Percentiles rank a stretch among this genome's conserved stretches.
Evolutionary conservation across 2,329 filamentous ascomycete genomes (phyloP).

Genomic region (Alternaria sp.): DNA sequence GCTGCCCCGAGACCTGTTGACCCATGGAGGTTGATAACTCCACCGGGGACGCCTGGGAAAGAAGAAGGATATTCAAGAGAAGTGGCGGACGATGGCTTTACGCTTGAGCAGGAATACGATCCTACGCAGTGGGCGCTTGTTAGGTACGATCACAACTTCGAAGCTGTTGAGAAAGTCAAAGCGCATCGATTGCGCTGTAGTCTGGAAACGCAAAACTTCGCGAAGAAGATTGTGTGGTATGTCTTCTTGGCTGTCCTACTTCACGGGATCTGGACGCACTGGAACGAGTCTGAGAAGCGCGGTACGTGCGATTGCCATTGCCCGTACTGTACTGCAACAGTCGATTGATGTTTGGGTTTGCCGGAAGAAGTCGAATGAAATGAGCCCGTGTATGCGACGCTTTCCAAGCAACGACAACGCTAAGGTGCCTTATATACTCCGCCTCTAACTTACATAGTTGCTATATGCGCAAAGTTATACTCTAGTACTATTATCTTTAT

Average conservation of each 20-base stretch:
- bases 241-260: not conserved
- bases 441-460: too few species aligned
- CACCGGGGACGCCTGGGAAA: not conserved
- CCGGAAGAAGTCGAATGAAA: not conserved
- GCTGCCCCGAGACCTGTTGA: not conserved
- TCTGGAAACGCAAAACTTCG: not conserved
- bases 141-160: not conserved
- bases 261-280: not conserved
- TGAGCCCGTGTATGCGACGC: not conserved
- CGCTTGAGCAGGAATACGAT: not conserved
- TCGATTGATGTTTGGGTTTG: not conserved
- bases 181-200: rapidly evolving
- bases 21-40: not conserved
- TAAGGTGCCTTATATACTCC: too few species aligned
- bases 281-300: not conserved
- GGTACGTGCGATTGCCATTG: not conserved
- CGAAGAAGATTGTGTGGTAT: not conserved
- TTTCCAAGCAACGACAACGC: too few species aligned
- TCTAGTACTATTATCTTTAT: too few species aligned
- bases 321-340: not conserved
- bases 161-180: too few species aligned
- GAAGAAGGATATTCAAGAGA: not conserved
- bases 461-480: too few species aligned
- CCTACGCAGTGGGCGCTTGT: not conserved
- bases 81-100: rapidly evolving